A percentile compares a stretch with the other conserved stretches of the same genome.
phyloP scores from a whole-genome alignment of 179 eudicot genomes.

The Sideroxylon spinosum region DNA sequence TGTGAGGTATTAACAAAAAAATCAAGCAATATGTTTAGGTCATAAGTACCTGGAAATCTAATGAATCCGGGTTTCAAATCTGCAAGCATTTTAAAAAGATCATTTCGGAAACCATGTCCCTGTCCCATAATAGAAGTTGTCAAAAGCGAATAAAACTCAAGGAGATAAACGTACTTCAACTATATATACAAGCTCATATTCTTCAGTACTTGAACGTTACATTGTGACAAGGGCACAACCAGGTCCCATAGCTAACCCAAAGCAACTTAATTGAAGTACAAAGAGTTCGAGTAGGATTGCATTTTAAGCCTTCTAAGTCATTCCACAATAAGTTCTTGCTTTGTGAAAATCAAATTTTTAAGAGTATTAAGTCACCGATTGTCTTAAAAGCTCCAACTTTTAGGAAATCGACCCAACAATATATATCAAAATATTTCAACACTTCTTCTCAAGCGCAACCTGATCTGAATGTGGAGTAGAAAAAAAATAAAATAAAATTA shows the following conservation, averaged over 20 bases:
- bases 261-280: neutral
- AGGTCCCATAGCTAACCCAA: neutral
- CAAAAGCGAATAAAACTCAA: neutral
- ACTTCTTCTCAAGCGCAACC: too few relatives aligned
- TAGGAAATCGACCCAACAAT: too few relatives aligned
- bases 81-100: slow-evolving; percentile 68
- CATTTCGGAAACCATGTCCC: slow-evolving; percentile 94
- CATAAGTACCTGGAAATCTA: slow-evolving; percentile 81
- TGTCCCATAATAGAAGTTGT: slow-evolving; percentile 26
- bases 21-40: neutral
- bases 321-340: neutral
- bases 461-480: too few relatives aligned
- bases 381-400: too few relatives aligned
- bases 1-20: neutral
- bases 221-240: neutral
- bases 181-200: neutral
- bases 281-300: neutral
- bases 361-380: too few relatives aligned
- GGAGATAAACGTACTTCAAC: neutral
- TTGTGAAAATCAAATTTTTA: neutral
- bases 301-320: neutral
- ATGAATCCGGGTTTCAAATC: slow-evolving; percentile 72
- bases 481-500: too few relatives aligned
- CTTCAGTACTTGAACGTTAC: neutral
- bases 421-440: too few relatives aligned